phyloP scores from a whole-genome alignment of 129 eudicot genomes.

The Smallanthus sonchifolius region DNA sequence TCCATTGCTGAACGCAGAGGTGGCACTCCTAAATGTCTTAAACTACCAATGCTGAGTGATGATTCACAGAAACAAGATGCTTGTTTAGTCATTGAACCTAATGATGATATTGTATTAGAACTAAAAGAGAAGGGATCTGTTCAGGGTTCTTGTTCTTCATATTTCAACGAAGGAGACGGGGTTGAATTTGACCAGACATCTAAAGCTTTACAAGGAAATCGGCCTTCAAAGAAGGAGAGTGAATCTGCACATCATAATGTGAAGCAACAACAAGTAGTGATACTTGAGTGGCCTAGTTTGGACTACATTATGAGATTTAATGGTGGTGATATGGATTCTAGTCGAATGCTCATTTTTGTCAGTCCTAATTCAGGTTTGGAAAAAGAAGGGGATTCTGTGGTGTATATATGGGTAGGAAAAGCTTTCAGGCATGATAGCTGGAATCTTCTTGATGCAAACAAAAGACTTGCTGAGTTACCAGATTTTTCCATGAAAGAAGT shows the following conservation, averaged over 20 bases:
- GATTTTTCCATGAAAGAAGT: constrained; percentile 44
- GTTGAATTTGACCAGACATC: constrained; percentile 1
- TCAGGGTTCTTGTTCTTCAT: constrained; percentile 26
- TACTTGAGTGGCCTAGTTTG: constrained; percentile 65
- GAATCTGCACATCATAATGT: constrained; percentile 7
- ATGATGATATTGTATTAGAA: constrained; percentile 9
- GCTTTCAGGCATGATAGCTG: constrained; percentile 30
- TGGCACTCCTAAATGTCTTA: constrained; percentile 46
- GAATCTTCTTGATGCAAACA: constrained; percentile 20
- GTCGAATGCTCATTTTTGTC: constrained; percentile 36
- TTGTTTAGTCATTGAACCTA: constrained; percentile 16
- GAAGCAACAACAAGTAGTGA: constrained; percentile 37
- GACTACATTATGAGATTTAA: constrained; percentile 38
- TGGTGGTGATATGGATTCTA: constrained; percentile 48
- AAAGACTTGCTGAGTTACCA: constrained; percentile 28
- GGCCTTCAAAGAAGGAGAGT: constrained; percentile 21
- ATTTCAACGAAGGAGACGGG: constrained; percentile 12
- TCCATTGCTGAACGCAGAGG: constrained; percentile 91
- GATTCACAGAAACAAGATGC: constrained; percentile 24
- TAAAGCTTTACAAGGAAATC: constrained; percentile 14
- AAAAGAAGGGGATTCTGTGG: constrained; percentile 29
- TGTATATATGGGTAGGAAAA: constrained; percentile 75
- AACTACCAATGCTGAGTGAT: constrained; percentile 45
- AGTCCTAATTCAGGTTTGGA: constrained; percentile 30
- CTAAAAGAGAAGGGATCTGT: constrained; percentile 22